phyloP scores from a whole-genome alignment of 108 stramenopile species.

The Pseudonitzschia delicatissima region DNA sequence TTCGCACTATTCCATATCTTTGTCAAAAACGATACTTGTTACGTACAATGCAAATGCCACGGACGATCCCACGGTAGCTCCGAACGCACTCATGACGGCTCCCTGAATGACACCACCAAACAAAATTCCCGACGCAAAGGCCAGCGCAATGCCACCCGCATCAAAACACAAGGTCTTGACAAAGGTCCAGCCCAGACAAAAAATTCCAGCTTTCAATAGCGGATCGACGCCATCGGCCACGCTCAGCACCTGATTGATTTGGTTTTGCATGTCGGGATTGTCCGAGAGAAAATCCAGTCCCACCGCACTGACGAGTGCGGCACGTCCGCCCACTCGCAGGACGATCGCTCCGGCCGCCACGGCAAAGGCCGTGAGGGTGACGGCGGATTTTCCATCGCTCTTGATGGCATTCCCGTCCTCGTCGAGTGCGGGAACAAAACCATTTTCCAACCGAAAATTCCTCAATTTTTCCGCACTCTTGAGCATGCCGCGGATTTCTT shows the following conservation, averaged over 20 bases:
- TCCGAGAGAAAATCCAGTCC: constrained; percentile 85
- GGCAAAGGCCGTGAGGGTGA: constrained; percentile 78
- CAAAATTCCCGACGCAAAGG: constrained; percentile 79
- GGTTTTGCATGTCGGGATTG: constrained; percentile 73
- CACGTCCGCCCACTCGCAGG: constrained; percentile 84
- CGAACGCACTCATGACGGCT: constrained; percentile 67
- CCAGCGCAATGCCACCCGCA: constrained; percentile 78
- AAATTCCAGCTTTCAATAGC: constrained; percentile 43
- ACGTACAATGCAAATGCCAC: constrained; percentile 64
- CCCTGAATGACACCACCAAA: constrained; percentile 93
- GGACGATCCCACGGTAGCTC: constrained; percentile 82
- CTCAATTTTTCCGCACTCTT: constrained; percentile 53
- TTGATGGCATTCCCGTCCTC: constrained; percentile 57
- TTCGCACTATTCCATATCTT: too few relatives aligned
- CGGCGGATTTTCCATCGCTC: constrained; percentile 63
- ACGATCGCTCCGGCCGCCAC: constrained; percentile 85
- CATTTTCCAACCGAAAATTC: constrained; percentile 49
- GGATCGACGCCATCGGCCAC: constrained; percentile 56
- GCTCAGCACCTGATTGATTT: constrained; percentile 64
- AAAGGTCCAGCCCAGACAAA: constrained; percentile 70
- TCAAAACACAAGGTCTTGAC: constrained; percentile 85
- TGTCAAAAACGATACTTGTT: too few relatives aligned
- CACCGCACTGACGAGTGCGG: constrained; percentile 72
- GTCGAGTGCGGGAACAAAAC: constrained; percentile 53
- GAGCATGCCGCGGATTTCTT: constrained; percentile 58